Conservation (phyloP, 2,329 filamentous ascomycete genomes). For the Achaetomium macrosporum region DNA sequence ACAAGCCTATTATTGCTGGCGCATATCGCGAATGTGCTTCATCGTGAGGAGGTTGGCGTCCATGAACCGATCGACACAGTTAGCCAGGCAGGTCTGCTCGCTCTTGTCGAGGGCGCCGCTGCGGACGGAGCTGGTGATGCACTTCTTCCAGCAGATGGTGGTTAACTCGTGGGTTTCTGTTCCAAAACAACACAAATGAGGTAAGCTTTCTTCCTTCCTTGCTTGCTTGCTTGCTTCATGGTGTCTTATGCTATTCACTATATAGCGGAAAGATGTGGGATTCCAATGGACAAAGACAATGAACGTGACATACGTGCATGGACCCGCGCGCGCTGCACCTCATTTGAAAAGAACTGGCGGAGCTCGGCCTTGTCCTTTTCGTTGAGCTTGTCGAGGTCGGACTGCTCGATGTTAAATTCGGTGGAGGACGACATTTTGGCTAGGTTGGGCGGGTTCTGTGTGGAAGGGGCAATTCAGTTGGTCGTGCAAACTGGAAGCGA, state of each 20-base stretch:
- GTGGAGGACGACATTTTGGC: slow-evolving; percentile 17
- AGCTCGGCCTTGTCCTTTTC: slow-evolving; percentile 82
- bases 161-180: slow-evolving; percentile 51
- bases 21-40: slow-evolving; percentile 68
- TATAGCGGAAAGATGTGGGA: neutral
- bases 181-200: neutral
- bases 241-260: no score
- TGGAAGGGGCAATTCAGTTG: neutral
- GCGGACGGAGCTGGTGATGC: slow-evolving; percentile 70
- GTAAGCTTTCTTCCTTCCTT: neutral
- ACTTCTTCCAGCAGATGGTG: slow-evolving; percentile 92
- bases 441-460: neutral
- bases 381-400: slow-evolving; percentile 69
- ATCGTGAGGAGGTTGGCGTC: slow-evolving; percentile 83
- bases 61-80: slow-evolving; percentile 91
- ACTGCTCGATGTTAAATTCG: slow-evolving; percentile 35
- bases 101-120: slow-evolving; percentile 64
- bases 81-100: slow-evolving; percentile 80
- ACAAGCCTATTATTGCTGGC: slow-evolving; percentile 25
- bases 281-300: neutral
- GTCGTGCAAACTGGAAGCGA: neutral
- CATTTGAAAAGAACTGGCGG: slow-evolving; percentile 76
- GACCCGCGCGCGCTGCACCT: slow-evolving; percentile 74
- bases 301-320: slow-evolving; percentile 51
- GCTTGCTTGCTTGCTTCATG: neutral